Conservation (phyloP, 805 yeast species). For the Candida tammaniensis region DNA sequence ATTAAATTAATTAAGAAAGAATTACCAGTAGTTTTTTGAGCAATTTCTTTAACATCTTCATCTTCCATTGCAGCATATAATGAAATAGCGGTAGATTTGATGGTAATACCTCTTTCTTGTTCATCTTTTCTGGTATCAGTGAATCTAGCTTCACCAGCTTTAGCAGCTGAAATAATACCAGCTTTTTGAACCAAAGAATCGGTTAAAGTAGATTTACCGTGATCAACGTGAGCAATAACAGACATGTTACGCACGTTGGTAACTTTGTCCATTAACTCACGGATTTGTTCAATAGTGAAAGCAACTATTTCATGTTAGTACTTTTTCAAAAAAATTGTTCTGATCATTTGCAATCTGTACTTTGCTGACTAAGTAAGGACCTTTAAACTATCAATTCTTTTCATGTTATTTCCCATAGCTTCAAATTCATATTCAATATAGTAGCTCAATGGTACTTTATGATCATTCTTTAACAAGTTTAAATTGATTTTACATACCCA, state of each 20-base stretch:
- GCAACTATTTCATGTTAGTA: constrained; percentile 41
- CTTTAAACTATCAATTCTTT: too few species aligned
- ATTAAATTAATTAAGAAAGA: constrained; percentile 96
- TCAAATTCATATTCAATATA: too few species aligned
- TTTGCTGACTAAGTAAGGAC: constrained; percentile 2
- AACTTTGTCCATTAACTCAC: constrained; percentile 99
- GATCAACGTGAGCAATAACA: constrained; percentile 99
- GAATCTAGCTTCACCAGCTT: constrained; percentile 99
- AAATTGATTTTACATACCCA: too few species aligned
- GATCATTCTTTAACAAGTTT: too few species aligned
- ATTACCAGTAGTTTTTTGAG: constrained; percentile 90
- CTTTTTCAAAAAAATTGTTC: too few species aligned
- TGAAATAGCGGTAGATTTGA: constrained; percentile 98
- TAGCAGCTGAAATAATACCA: constrained; percentile 99
- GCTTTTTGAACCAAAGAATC: constrained; percentile 99
- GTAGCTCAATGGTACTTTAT: too few species aligned
- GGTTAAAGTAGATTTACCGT: constrained; percentile 99
- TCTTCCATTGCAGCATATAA: constrained; percentile 85
- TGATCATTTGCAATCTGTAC: not conserved
- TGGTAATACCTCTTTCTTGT: constrained; percentile 99
- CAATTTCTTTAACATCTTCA: constrained; percentile 83
- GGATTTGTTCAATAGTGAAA: constrained; percentile 76
- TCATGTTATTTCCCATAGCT: too few species aligned
- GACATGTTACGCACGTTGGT: constrained; percentile 99
- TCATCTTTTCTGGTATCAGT: constrained; percentile 99